A percentile compares a stretch with the other conserved stretches of the same genome.
Evolutionary conservation across 2,329 filamentous ascomycete genomes (phyloP).

Genomic region (Tricladium varicosporioides): DNA sequence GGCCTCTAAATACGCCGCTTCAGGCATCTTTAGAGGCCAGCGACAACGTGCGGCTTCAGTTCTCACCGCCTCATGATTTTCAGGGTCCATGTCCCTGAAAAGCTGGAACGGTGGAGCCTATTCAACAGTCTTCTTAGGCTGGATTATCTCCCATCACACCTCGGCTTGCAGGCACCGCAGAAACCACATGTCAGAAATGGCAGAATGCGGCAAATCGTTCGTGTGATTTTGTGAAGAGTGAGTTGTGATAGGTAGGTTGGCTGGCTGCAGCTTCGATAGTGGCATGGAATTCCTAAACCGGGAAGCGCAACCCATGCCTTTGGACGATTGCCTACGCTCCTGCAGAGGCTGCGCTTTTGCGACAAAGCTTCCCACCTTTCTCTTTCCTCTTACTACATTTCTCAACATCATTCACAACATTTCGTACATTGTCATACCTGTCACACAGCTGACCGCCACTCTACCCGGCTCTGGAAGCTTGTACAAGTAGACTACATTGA

Average conservation of each 20-base stretch:
- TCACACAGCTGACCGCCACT: background rate
- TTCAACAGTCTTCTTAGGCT: background rate
- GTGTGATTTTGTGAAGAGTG: background rate
- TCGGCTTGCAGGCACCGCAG: background rate
- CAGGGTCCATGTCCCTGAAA: conserved; percentile 5
- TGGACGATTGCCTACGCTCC: background rate
- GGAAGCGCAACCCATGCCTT: background rate
- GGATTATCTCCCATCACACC: background rate
- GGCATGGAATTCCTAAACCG: background rate
- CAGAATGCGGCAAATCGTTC: background rate
- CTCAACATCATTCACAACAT: background rate
- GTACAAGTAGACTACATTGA: background rate
- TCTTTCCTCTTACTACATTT: background rate
- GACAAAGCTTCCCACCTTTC: background rate
- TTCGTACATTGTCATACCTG: background rate
- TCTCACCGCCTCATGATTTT: background rate
- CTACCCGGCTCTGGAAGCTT: background rate
- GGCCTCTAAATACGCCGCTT: background rate
- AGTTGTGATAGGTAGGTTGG: background rate
- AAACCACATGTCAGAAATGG: conserved; percentile 3
- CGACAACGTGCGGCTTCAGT: no score
- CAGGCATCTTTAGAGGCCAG: background rate
- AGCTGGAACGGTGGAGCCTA: background rate
- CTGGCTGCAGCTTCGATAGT: background rate
- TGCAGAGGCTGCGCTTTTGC: background rate